phyloP scores from a whole-genome alignment of 768 basidiomycete genomes.

The Lactarius sp. region DNA sequence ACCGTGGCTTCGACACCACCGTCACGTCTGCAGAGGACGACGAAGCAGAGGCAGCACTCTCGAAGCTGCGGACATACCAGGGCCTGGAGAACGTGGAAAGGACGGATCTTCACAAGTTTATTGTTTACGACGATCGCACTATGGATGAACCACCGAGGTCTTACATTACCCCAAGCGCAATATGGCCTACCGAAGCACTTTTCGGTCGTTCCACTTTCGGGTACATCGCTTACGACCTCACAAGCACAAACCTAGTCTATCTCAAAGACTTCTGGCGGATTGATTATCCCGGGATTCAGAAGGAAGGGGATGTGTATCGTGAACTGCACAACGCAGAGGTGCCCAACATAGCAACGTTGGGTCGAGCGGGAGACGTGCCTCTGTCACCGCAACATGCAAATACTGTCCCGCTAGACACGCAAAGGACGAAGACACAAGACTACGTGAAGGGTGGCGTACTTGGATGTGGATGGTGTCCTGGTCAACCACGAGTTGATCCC shows the following conservation, averaged over 20 bases:
- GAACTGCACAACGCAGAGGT: not conserved
- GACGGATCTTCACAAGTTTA: not conserved
- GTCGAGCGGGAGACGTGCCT: not conserved
- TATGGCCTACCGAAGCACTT: not conserved
- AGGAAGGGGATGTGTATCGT: not conserved
- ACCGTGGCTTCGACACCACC: conserved; percentile 3
- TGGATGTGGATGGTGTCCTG: conserved; percentile 3
- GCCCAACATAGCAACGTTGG: not conserved
- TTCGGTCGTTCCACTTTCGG: conserved; percentile 4
- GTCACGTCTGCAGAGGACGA: not conserved
- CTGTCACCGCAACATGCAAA: not conserved
- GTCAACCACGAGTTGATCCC: not conserved
- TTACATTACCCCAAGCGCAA: not conserved
- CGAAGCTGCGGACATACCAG: not conserved
- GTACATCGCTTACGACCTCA: not conserved
- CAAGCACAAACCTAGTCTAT: not conserved
- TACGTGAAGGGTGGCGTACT: not conserved
- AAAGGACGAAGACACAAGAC: conserved; percentile 5
- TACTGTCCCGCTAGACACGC: not conserved
- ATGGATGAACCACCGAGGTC: not conserved
- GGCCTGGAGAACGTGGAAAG: not conserved
- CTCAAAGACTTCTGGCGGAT: conserved; percentile 3
- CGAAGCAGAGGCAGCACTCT: not conserved
- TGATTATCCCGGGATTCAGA: not conserved
- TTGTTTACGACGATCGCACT: not conserved